These are phyloP conservation scores for Auricularia sp. DNA, from an alignment of 768 basidiomycete genomes.

Conservation along the genomic window DNA sequence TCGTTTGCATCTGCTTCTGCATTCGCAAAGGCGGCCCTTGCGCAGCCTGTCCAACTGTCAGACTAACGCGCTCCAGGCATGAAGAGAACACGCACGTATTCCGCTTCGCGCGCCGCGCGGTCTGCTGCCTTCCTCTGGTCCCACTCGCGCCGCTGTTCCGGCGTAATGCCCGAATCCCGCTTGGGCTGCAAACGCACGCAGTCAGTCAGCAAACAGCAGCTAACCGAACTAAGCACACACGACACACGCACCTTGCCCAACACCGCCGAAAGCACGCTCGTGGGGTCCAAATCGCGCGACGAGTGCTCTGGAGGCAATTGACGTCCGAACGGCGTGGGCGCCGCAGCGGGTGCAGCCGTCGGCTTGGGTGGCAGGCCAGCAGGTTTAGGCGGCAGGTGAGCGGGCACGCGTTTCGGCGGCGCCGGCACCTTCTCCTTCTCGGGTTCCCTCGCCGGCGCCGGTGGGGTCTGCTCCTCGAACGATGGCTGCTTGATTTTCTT, in stretches of 20 bases:
- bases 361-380: not conserved
- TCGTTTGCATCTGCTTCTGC: constrained; percentile 1
- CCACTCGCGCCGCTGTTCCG: not conserved
- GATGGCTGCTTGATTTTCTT: too few species aligned
- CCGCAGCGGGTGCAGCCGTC: not conserved
- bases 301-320: not conserved
- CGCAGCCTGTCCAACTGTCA: not conserved
- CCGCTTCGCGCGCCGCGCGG: not conserved
- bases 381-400: not conserved
- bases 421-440: too few species aligned
- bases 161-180: not conserved
- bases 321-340: not conserved
- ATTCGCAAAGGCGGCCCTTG: constrained; percentile 1
- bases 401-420: not conserved
- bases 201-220: not conserved
- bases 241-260: not conserved
- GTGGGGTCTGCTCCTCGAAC: not conserved
- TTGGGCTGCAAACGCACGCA: not conserved
- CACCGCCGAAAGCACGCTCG: not conserved
- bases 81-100: not conserved
- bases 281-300: not conserved
- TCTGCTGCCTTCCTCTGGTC: not conserved
- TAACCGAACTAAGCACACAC: not conserved
- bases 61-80: not conserved
- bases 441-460: not conserved